Evolutionary conservation across 2,329 filamentous ascomycete species (phyloP), one percentile per base, ranked within the genome.

Genomic region (Pseudocercospora pini-densiflorae): DNA sequence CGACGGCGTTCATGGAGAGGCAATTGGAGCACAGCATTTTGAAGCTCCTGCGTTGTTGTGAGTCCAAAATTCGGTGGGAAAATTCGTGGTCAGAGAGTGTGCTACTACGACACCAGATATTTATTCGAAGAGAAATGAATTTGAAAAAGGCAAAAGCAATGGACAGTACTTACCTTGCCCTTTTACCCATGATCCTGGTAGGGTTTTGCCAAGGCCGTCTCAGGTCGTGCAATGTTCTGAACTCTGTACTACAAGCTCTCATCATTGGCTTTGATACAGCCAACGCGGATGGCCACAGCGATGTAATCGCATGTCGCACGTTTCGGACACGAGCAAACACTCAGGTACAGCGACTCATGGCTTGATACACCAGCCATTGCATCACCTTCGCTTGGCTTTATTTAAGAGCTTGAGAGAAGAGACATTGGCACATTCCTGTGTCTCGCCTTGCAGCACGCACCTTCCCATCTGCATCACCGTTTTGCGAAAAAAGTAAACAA

Each of bases 341-440:
- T 43, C 40, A 5, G 16, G 21, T 24, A 47, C 19, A 21, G 3
- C 47, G 47, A 51, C 47, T 24, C 47, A 19, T 24, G 47, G 40
- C 36, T 40, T 16, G 33, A 14, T 23, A 49, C 45, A 19, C 16
- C n/a, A 5, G 5, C n/a, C 21, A 21, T 51, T 51, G 27, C 51
- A 55, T 31, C 23, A 27, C 27, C 27, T 9, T n/a, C 16, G 27
- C 51, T 33, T 55, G 51, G 51, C 51, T 27, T 40, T 54, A 29
- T n/a, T 54, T 16, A 19, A 53, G 49, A 47, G 10, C 2, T 10
- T 8, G 2, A 14, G 1, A 10, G 33, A 23, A 19, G 45, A 29
- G 27, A 24, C 40, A 58, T 59, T 59, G 54, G 19, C 62, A 57
- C 62, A 63, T 63, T 63, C 62, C 62, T 63, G 24, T 59, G 54